These are phyloP conservation scores for Orbilia ellipsospora DNA, from an alignment of 2,329 filamentous ascomycete species.

Conservation along the genomic window DNA sequence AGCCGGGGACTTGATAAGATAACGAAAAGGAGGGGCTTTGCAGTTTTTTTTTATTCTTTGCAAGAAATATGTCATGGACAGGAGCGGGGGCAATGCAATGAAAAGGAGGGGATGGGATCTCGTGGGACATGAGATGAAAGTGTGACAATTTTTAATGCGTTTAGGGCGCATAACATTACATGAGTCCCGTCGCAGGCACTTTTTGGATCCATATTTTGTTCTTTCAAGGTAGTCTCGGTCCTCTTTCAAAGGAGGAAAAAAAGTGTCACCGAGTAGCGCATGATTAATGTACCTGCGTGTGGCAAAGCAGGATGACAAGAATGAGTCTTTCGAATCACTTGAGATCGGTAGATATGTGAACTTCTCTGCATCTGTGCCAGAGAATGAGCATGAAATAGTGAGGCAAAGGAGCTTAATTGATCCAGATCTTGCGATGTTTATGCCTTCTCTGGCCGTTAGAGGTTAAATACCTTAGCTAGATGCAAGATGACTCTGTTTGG, in stretches of 20 bases:
- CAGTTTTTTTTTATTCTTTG: neutral
- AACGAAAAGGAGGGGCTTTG: slow-evolving; percentile 3
- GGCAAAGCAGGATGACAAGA: neutral
- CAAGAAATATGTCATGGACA: too few relatives aligned
- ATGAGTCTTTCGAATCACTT: too few relatives aligned
- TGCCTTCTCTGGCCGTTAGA: neutral
- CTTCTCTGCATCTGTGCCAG: neutral
- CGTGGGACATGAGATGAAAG: too few relatives aligned
- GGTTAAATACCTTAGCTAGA: slow-evolving; percentile 3
- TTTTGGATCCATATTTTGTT: too few relatives aligned
- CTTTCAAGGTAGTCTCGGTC: too few relatives aligned
- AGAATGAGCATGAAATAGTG: neutral
- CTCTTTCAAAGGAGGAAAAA: too few relatives aligned
- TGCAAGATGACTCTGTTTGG: slow-evolving; percentile 38
- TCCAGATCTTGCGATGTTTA: too few relatives aligned
- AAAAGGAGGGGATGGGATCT: neutral
- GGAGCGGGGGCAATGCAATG: neutral
- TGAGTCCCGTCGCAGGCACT: too few relatives aligned
- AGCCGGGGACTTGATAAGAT: slow-evolving; percentile 45
- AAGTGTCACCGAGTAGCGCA: neutral
- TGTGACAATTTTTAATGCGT: too few relatives aligned
- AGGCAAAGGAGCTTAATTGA: slow-evolving; percentile 10
- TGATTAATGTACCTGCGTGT: neutral
- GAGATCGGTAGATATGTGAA: neutral
- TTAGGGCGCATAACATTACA: too few relatives aligned